Evolutionary conservation across 805 yeast genomes (phyloP).

Genomic region (Spathaspora boniae): DNA sequence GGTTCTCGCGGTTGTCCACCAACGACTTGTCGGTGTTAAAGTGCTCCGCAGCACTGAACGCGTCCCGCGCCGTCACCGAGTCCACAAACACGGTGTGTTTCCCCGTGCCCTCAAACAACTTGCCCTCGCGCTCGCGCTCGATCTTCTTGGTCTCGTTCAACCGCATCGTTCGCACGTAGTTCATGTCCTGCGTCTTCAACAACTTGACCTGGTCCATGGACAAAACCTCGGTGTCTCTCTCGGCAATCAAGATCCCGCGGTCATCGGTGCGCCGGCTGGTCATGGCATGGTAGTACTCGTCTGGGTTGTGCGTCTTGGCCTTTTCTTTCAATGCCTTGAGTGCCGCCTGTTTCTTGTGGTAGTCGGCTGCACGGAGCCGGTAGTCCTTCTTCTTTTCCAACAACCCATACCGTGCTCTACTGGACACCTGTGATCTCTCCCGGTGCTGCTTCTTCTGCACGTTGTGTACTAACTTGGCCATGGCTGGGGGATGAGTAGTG

Average conservation of each 20-base stretch:
- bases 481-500: slow-evolving; percentile 18
- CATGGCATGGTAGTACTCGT: slow-evolving; percentile 97
- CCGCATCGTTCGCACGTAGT: slow-evolving; percentile 76
- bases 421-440: slow-evolving; percentile 84
- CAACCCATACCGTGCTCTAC: slow-evolving; percentile 73
- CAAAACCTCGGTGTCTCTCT: slow-evolving; percentile 60
- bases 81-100: slow-evolving; percentile 87
- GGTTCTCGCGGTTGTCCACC: slow-evolving; percentile 64
- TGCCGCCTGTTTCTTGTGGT: slow-evolving; percentile 57
- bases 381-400: slow-evolving; percentile 78
- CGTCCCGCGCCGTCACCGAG: slow-evolving; percentile 47
- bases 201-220: slow-evolving; percentile 74
- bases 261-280: slow-evolving; percentile 62
- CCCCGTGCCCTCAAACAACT: slow-evolving; percentile 57
- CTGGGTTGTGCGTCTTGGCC: slow-evolving; percentile 77
- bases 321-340: slow-evolving; percentile 70
- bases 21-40: slow-evolving; percentile 70
- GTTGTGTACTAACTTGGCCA: slow-evolving; percentile 83
- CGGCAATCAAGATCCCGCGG: slow-evolving; percentile 63
- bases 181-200: slow-evolving; percentile 86
- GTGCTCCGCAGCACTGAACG: slow-evolving; percentile 59
- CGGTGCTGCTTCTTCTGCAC: slow-evolving; percentile 95
- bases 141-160: slow-evolving; percentile 65
- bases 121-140: slow-evolving; percentile 48
- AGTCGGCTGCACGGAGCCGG: slow-evolving; percentile 50